Evolutionary conservation across 108 stramenopile genomes (phyloP).

Genomic region (Cyclotella kingstonii): DNA sequence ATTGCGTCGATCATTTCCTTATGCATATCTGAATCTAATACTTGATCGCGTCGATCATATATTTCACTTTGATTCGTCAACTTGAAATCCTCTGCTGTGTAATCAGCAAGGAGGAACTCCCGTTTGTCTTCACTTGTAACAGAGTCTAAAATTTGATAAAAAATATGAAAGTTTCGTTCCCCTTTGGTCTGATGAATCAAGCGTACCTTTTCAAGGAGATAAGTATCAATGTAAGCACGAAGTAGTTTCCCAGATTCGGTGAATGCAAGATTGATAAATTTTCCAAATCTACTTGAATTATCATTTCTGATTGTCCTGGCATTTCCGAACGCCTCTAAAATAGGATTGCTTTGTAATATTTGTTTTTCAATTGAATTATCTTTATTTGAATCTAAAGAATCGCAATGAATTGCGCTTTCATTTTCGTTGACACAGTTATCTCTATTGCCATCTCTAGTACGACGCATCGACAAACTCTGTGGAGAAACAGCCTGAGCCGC

Average conservation of each 20-base stretch:
- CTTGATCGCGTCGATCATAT: constrained; percentile 48
- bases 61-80: constrained; percentile 52
- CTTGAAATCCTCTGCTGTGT: constrained; percentile 27
- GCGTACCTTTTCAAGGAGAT: constrained; percentile 92
- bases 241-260: constrained; percentile 48
- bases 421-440: not conserved
- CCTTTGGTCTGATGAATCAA: constrained; percentile 76
- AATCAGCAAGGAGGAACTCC: constrained; percentile 18
- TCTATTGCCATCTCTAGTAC: not conserved
- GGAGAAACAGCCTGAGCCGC: constrained; percentile 9
- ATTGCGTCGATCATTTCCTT: constrained; percentile 62
- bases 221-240: constrained; percentile 81
- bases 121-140: constrained; percentile 46
- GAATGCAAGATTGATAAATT: constrained; percentile 88
- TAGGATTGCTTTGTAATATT: constrained; percentile 86
- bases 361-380: constrained; percentile 70
- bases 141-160: constrained; percentile 77
- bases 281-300: constrained; percentile 96
- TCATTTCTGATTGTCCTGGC: constrained; percentile 87
- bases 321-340: constrained; percentile 92
- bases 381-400: constrained; percentile 9
- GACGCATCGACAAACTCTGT: not conserved
- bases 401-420: too few relatives aligned
- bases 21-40: constrained; percentile 58
- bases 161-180: constrained; percentile 95